phyloP scores from a whole-genome alignment of 805 yeast genomes.

The Pichia cabralensis region DNA sequence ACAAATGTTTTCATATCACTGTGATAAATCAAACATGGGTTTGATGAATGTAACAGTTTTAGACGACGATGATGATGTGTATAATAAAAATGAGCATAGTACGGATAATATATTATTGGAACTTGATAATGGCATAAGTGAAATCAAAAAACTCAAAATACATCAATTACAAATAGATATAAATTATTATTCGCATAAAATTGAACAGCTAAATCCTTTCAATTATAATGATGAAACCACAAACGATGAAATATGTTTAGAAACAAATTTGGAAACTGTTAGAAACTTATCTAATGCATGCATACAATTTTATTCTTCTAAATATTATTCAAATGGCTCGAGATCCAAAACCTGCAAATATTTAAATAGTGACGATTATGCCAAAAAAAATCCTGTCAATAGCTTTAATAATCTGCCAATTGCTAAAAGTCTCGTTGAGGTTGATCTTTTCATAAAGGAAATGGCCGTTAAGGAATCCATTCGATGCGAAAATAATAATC shows the following conservation, averaged over 20 bases:
- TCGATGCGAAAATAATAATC: neutral
- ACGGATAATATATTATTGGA: too few relatives aligned
- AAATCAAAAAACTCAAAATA: too few relatives aligned
- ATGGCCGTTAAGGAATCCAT: conserved; percentile 17
- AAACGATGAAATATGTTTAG: too few relatives aligned
- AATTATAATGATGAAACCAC: neutral
- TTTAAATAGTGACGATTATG: conserved; percentile 15
- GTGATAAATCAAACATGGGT: conserved; percentile 11
- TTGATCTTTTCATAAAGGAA: conserved; percentile 20
- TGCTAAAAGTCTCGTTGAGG: conserved; percentile 12
- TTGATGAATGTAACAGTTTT: conserved; percentile 6
- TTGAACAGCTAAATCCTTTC: neutral
- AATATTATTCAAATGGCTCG: conserved; percentile 17
- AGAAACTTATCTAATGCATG: too few relatives aligned
- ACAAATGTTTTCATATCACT: conserved; percentile 20
- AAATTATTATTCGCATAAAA: neutral
- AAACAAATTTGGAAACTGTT: too few relatives aligned
- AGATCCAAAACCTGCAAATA: conserved; percentile 14
- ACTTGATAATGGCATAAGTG: too few relatives aligned
- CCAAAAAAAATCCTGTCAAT: conserved; percentile 15
- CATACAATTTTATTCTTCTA: conserved; percentile 22
- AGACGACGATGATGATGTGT: too few relatives aligned
- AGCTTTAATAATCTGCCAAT: conserved; percentile 14
- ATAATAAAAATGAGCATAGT: too few relatives aligned
- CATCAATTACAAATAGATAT: neutral